phyloP scores from a whole-genome alignment of 108 stramenopile genomes.

The Thalassiosira profunda region DNA sequence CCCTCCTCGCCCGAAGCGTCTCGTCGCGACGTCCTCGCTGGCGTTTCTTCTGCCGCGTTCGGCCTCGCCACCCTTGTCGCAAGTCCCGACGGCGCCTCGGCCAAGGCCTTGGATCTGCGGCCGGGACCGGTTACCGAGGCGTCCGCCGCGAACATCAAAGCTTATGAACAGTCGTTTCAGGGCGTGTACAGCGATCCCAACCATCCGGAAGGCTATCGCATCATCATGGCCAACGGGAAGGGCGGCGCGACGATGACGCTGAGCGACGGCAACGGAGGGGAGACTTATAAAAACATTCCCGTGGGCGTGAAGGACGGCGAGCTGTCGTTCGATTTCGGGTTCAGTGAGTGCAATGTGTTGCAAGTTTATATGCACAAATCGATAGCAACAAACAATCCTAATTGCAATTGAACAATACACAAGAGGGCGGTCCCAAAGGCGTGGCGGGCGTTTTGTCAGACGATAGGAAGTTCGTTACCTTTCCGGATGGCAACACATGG shows the following conservation, averaged over 20 bases:
- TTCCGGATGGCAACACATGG: slow-evolving; percentile 29
- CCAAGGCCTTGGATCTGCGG: not conserved
- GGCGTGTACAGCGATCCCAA: slow-evolving; percentile 31
- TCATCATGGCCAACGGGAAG: slow-evolving; percentile 2
- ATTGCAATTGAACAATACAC: slow-evolving; percentile 1
- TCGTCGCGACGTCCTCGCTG: slow-evolving; percentile 22
- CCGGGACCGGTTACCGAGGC: not conserved
- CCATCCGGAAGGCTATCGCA: slow-evolving; percentile 25
- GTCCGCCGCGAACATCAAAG: slow-evolving; percentile 25
- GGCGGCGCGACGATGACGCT: slow-evolving; percentile 17
- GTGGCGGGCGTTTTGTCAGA: slow-evolving; percentile 13
- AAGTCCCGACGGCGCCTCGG: slow-evolving; percentile 9
- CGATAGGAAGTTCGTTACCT: slow-evolving; percentile 23
- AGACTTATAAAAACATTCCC: slow-evolving; percentile 25
- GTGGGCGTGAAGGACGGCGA: slow-evolving; percentile 3
- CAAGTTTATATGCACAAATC: not conserved
- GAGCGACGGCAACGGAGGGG: slow-evolving; percentile 8
- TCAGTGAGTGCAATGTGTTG: not conserved
- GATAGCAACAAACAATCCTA: not conserved
- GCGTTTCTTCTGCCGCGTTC: slow-evolving; percentile 19
- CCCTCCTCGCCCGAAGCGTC: slow-evolving; percentile 9
- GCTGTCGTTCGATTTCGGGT: slow-evolving; percentile 22
- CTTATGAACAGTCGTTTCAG: slow-evolving; percentile 20
- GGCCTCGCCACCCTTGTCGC: slow-evolving; percentile 7
- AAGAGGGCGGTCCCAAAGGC: slow-evolving; percentile 14